Evolutionary conservation across 495 filamentous ascomycete species (phyloP).

Genomic region (Amniculicola lignicola): DNA sequence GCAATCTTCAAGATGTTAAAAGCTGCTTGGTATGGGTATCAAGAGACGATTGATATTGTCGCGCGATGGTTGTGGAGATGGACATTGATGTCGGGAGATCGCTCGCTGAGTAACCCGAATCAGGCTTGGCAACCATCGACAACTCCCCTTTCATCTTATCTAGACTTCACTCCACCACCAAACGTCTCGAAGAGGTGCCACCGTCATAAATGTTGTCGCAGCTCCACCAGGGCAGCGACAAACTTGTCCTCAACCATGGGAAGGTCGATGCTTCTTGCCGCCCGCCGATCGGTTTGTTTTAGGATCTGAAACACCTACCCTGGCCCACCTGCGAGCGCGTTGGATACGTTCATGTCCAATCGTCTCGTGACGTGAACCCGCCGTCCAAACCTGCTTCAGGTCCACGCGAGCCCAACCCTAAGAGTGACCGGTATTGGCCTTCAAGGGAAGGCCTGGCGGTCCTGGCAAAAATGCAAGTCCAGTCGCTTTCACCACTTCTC

Average conservation of each 20-base stretch:
- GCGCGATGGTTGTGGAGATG: too few relatives aligned
- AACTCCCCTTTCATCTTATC: too few relatives aligned
- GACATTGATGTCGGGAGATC: too few relatives aligned
- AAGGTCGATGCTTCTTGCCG: conserved; percentile 23
- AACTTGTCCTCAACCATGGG: conserved; percentile 12
- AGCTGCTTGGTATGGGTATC: too few relatives aligned
- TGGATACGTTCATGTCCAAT: conserved; percentile 29
- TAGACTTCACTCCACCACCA: too few relatives aligned
- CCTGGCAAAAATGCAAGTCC: conserved; percentile 13
- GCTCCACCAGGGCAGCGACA: too few relatives aligned
- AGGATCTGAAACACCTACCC: conserved; percentile 33
- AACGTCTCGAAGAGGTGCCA: too few relatives aligned
- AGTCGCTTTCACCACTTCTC: conserved; percentile 3
- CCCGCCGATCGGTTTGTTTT: conserved; percentile 29
- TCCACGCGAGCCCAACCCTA: conserved; percentile 11
- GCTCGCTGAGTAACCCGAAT: too few relatives aligned
- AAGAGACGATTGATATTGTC: too few relatives aligned
- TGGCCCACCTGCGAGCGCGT: conserved; percentile 21
- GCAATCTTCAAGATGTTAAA: too few relatives aligned
- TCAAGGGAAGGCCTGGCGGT: neutral
- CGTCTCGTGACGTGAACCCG: conserved; percentile 19
- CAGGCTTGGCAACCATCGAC: too few relatives aligned
- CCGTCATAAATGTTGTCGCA: too few relatives aligned
- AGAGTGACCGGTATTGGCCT: conserved; percentile 23
- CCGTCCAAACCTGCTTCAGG: conserved; percentile 27